Evolutionary conservation across 257 asterid species (phyloP).

Genomic region (Fraxinus anomala): DNA sequence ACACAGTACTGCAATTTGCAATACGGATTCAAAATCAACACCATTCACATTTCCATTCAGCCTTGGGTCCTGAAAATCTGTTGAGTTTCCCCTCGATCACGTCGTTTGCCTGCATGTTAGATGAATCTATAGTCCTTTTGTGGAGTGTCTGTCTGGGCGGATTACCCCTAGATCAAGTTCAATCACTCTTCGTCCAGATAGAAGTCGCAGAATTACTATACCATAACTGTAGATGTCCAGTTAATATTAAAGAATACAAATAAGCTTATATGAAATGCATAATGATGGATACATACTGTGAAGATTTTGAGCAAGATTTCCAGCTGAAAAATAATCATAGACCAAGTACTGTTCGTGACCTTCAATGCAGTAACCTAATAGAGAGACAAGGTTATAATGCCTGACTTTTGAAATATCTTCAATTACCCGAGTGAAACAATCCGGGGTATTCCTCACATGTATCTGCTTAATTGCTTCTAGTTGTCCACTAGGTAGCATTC

Average conservation of each 20-base stretch:
- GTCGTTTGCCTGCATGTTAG: conserved; percentile 65
- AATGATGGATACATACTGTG: conserved; percentile 37
- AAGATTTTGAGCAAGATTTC: conserved; percentile 73
- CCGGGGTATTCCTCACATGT: conserved; percentile 49
- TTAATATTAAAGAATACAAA: no score
- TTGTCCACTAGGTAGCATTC: conserved; percentile 80
- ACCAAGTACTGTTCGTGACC: conserved; percentile 71
- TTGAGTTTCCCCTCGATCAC: conserved; percentile 58
- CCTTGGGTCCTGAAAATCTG: conserved; percentile 62
- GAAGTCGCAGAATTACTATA: no score
- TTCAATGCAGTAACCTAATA: conserved; percentile 72
- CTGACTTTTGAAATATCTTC: conserved; percentile 70
- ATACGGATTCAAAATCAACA: conserved; percentile 66
- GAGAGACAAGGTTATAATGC: conserved; percentile 77
- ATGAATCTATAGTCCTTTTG: no score
- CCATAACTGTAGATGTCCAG: no score
- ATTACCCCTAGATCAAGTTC: no score
- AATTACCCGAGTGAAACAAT: conserved; percentile 62
- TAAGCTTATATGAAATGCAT: neutral
- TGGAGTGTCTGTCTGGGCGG: no score
- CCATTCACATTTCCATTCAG: conserved; percentile 49
- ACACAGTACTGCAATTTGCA: conserved; percentile 75
- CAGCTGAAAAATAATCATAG: conserved; percentile 68
- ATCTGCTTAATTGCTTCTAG: conserved; percentile 71
- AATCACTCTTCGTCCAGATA: no score